Percentiles rank a stretch among this genome's conserved stretches.
These are phyloP conservation scores for Rubus parviflorus DNA, from an alignment of 306 rosid genomes.

Conservation along the genomic window DNA sequence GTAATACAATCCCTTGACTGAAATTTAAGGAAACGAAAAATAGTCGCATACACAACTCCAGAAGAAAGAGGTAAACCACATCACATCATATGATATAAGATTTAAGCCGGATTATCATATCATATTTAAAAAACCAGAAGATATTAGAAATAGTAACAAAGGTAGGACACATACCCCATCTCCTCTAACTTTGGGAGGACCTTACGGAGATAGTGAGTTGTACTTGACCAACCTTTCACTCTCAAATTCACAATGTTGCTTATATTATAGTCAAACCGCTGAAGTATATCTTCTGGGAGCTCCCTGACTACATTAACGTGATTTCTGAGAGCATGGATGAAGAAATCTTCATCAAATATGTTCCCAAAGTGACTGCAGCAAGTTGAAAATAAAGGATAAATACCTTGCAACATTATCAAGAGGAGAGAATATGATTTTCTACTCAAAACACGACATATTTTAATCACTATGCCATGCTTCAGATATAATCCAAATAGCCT, in stretches of 20 bases:
- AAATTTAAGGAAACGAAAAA: background rate
- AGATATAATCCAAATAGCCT: background rate
- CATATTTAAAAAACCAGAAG: background rate
- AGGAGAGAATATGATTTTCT: background rate
- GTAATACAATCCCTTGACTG: background rate
- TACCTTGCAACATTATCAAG: background rate
- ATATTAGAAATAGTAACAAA: background rate
- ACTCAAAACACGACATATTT: background rate
- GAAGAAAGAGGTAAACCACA: background rate
- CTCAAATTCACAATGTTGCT: conserved; percentile 93
- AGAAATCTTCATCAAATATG: conserved; percentile 86
- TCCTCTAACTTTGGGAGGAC: conserved; percentile 85
- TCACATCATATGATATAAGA: background rate
- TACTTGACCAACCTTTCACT: conserved; percentile 94
- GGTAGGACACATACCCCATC: conserved; percentile 52
- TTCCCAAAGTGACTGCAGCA: conserved; percentile 78
- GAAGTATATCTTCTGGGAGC: conserved; percentile 73
- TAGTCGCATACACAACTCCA: background rate
- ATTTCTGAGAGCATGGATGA: conserved; percentile 63
- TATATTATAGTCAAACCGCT: conserved; percentile 75
- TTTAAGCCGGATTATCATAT: background rate
- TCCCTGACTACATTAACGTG: conserved; percentile 73
- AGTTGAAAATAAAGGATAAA: conserved; percentile 18
- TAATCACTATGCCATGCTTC: background rate
- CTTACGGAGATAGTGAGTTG: conserved; percentile 80